Conservation (phyloP, 306 rosid species). For the Crotalaria pallida region DNA sequence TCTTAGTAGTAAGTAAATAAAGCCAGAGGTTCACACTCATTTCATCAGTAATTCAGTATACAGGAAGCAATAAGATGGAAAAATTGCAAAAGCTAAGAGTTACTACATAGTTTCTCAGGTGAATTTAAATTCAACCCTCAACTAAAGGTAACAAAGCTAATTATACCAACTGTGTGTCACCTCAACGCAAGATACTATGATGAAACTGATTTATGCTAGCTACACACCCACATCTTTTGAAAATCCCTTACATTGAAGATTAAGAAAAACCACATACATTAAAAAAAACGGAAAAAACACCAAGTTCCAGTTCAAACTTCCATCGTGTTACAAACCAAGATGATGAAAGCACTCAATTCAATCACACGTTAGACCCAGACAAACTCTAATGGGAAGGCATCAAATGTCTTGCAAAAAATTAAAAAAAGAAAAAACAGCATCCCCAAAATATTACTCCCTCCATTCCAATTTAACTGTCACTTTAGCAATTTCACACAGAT, state of each 20-base stretch:
- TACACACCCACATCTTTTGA: background rate
- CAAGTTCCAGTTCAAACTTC: slow-evolving; percentile 1
- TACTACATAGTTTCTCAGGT: background rate
- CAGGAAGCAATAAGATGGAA: background rate
- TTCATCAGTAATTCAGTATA: background rate
- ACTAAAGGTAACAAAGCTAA: background rate
- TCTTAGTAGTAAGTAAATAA: background rate
- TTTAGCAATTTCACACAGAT: too few relatives aligned
- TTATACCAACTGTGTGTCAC: background rate
- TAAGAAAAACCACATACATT: too few relatives aligned
- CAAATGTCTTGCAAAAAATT: background rate
- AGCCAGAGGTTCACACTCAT: background rate
- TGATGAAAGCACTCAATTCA: background rate
- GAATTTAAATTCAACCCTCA: background rate
- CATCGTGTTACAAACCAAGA: background rate
- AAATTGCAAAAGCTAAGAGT: background rate
- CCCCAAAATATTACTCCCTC: too few relatives aligned
- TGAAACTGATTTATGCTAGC: background rate
- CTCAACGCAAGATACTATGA: background rate
- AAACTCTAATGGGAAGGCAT: background rate
- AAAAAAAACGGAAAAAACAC: background rate
- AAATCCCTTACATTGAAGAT: background rate
- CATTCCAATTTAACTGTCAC: too few relatives aligned
- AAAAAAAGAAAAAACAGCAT: background rate
- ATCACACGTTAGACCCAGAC: background rate